Base-by-base conservation (phyloP, 306 rosid genomes). In the Mimosa bimucronata region DNA sequence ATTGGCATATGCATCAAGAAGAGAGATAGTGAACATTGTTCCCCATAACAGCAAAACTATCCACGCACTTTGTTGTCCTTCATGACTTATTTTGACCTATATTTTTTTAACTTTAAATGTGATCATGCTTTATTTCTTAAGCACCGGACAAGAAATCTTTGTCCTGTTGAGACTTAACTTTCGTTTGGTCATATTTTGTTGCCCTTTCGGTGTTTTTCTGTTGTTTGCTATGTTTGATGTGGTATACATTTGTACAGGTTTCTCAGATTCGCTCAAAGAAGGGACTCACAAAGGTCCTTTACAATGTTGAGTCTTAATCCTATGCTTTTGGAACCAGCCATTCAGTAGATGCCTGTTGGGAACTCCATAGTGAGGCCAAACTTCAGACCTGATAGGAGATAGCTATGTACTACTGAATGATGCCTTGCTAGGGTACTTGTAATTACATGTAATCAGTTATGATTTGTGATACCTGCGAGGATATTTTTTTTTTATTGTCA, bases 191-290 rank as follows among this genome's bases (percentile, higher is more conserved):
- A 37, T 66, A 37, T 80, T 42, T 64, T 50, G 15, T 69, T 70
- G 81, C 70, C 26, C 16, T 65, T 6, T 60, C 50, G 66, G 46
- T 25, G 9, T n/a, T 25, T 44, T 44, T 80, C 37, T 76, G 21
- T 26, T 34, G 26, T 41, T 66, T 66, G 31, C 21, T 67, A 25
- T 16, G 9, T 42, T 15, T 83, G 60, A 80, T 25, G 29, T 9
- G 73, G 14, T 60, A 14, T 38, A 71, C 66, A 28, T 64, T 81
- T 89, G 78, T 76, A 53, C 89, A 89, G 96, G 89, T 90, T 71
- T 86, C 91, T 83, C 90, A 84, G 84, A 85, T 89, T 77, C 91
- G 97, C 18, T 83, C 88, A 0, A 90, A 89, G 86, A 92, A 89
- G 71, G 97, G 97, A 72, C 2, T 50, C 48, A 90, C 94, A 40